Conservation (phyloP, 2,329 filamentous ascomycete species). For the Dactylonectria estremocensis region DNA sequence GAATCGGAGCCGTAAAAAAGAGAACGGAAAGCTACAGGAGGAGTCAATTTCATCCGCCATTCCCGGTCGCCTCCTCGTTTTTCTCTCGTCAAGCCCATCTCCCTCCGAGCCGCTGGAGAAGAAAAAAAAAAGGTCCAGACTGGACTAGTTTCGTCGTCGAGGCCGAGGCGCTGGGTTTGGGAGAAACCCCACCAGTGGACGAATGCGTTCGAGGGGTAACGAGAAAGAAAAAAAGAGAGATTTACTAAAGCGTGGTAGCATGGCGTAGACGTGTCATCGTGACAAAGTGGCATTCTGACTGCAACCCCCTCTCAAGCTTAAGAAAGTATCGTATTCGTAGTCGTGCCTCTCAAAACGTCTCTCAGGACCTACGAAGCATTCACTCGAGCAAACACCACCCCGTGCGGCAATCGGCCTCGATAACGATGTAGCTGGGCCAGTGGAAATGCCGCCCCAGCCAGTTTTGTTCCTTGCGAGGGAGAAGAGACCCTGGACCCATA, state of each 20-base stretch:
- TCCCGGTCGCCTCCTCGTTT: slow-evolving; percentile 30
- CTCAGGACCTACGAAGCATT: not conserved
- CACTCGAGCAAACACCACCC: not conserved
- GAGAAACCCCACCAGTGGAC: slow-evolving; percentile 43
- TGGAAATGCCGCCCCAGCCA: slow-evolving; percentile 19
- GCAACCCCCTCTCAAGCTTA: not conserved
- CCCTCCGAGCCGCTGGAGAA: slow-evolving; percentile 11
- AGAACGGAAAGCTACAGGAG: not conserved
- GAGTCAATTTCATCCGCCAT: slow-evolving; percentile 13
- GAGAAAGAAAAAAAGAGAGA: slow-evolving; percentile 28
- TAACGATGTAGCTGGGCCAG: slow-evolving; percentile 12
- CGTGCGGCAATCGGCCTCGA: slow-evolving; percentile 2
- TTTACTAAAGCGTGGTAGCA: slow-evolving; percentile 17
- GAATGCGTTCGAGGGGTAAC: slow-evolving; percentile 28
- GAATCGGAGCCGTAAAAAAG: not conserved
- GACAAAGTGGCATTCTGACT: not conserved
- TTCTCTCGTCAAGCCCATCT: slow-evolving; percentile 21
- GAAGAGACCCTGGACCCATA: slow-evolving; percentile 28
- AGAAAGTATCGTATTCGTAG: not conserved
- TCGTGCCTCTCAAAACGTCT: not conserved
- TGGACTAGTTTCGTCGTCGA: slow-evolving; percentile 44
- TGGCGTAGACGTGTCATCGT: slow-evolving; percentile 1
- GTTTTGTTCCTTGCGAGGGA: slow-evolving; percentile 15
- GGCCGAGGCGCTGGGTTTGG: slow-evolving; percentile 36
- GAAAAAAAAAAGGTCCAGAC: slow-evolving; percentile 37